Evolutionary conservation across 2,329 filamentous ascomycete genomes (phyloP), one percentile per base, ranked within the genome.

Genomic region (Tolypocladium tundrense): DNA sequence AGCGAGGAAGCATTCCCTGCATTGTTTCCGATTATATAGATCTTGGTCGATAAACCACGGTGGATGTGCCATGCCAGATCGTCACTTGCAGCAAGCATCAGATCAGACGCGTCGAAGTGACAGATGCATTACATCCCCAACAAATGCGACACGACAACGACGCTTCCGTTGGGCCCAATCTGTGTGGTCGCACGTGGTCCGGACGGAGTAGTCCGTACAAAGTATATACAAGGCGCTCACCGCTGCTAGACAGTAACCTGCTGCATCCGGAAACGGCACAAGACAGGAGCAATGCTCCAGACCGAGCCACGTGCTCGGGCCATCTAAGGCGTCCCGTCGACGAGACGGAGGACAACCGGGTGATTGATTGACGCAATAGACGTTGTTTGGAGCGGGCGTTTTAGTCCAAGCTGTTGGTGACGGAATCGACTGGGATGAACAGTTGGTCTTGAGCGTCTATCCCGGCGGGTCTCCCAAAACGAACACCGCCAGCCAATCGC

Each of bases 401-500:
- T 50, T 19, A n/a, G 14, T 31, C 14, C 13, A 33, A 33, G 21
- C 2, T 45, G 27, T 5, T 33, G 45, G 3, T 50, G 4, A 14
- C 24, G 45, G 24, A 16, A 3, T 14, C 48, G 27, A 51, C 3
- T 19, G 35, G 11, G 35, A 14, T 37, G 11, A 37, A 39, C 14
- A 10, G 27, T 6, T 6, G 27, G 27, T 31, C 27, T 31, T 31
- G 3, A 31, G 4, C 37, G 14, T 16, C 37, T 13, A 16, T 39
- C 37, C 37, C 6, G 39, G 39, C 7, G 39, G 14, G 39, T 16
- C 39, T 19, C 39, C 39, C 39, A 8, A 19, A 40, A 40, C 41
- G 19, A 3, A 3, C 41, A 11, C n/a, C 48, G 31, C 16, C 9
- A 41, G 53, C 68, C 64, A 70, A 70, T 69, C 48, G 58, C 51